Conservation (phyloP, 2,329 filamentous ascomycete species). For the Thielaviopsis musarum region DNA sequence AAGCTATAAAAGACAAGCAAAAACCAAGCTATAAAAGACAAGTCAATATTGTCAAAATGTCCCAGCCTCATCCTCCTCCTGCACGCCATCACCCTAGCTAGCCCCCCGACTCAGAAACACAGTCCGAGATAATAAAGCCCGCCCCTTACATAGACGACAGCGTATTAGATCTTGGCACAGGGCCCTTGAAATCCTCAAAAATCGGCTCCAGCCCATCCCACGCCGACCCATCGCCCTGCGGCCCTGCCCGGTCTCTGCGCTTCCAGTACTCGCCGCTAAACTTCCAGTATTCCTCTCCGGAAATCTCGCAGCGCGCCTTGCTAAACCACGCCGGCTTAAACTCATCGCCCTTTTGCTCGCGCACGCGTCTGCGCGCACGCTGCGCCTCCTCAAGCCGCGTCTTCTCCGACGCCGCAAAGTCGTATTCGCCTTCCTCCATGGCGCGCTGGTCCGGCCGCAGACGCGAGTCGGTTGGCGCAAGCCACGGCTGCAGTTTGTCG, state of each 20-base stretch:
- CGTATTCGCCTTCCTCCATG: constrained; percentile 98
- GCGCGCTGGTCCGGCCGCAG: constrained; percentile 85
- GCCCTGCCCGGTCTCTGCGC: constrained; percentile 47
- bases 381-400: constrained; percentile 87
- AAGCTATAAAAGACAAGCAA: background rate
- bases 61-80: background rate
- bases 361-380: constrained; percentile 51
- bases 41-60: background rate
- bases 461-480: constrained; percentile 89
- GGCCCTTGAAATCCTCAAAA: constrained; percentile 28
- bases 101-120: too few relatives aligned
- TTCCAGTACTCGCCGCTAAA: constrained; percentile 85
- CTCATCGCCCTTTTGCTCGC: constrained; percentile 65
- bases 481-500: constrained; percentile 55
- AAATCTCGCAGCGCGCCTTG: constrained; percentile 55
- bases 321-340: constrained; percentile 77
- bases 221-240: constrained; percentile 31
- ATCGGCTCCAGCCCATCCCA: constrained; percentile 68
- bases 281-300: constrained; percentile 79
- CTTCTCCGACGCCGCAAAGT: constrained; percentile 84
- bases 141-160: constrained; percentile 5
- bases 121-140: too few relatives aligned
- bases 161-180: constrained; percentile 7
- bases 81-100: background rate
- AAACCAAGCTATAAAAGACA: background rate